Evolutionary conservation across 495 filamentous ascomycete species (phyloP), one percentile per base, ranked within the genome.

Genomic region (Talaromyces thailandensis): DNA sequence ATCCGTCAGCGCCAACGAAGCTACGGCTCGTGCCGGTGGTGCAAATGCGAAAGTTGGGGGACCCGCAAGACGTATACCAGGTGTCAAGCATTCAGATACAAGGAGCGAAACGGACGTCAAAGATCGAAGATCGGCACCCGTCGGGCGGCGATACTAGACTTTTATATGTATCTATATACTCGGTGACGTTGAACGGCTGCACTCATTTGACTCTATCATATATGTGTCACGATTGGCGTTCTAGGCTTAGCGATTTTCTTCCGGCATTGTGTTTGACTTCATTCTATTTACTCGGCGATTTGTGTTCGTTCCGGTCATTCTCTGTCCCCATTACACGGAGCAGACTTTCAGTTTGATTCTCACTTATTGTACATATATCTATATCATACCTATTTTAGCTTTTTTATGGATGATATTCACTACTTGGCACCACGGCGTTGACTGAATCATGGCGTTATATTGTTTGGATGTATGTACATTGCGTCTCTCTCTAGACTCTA

Each of bases 1-100:
- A 57, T 78, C 76, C 37, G 72, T 70, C 11, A 79, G 77, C 56
- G 71, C 71, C 21, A 72, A 64, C n/a, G 76, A 79, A 61, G 68
- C 68, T 29, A 64, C 68, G 0, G 58, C 73, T 18, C 72, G 71
- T 26, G 63, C 69, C 35, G 67, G 66, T 6, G 51, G 51, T 28
- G 51, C 14, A 25, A 21, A 64, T 66, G 16, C 62, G 69, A 23
- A 65, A 57, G 29, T 35, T 35, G n/a, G n/a, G 31, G 24, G 14
- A 35, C 26, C 67, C 24, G 71, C 71, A 26, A 69, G 71, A 31
- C 72, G 73, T n/a, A 71, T 78, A 29, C 76, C 76, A 6, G 74
- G 73, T 24, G 64, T 77, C 40, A 70, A 71, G 25, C 62, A 67
- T 40, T 53, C 71, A 3, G 66, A 74, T 56, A 65, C 69, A 6